A percentile compares a stretch with the other conserved stretches of the same genome.
phyloP scores from a whole-genome alignment of 2,329 filamentous ascomycete genomes.

The Fusarium abutilonis region DNA sequence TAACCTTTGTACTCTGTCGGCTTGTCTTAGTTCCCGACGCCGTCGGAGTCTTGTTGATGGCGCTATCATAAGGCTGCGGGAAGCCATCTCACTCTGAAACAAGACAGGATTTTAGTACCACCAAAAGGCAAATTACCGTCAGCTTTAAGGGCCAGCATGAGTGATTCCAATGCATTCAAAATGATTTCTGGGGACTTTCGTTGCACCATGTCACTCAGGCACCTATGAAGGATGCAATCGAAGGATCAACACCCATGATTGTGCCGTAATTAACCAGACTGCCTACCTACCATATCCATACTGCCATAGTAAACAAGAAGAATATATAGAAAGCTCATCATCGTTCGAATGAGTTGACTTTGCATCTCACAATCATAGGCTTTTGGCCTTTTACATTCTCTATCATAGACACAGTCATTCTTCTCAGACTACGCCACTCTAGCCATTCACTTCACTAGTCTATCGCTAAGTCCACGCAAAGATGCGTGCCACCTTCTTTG shows the following conservation, averaged over 20 bases:
- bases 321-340: background rate
- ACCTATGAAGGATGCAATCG: background rate
- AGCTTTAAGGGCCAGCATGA: background rate
- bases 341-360: background rate
- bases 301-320: background rate
- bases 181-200: too few species aligned
- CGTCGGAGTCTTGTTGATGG: background rate
- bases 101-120: slow-evolving; percentile 1
- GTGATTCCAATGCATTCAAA: background rate
- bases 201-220: too few species aligned
- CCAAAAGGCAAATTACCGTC: background rate
- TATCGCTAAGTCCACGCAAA: background rate
- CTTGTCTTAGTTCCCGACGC: too few species aligned
- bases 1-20: too few species aligned
- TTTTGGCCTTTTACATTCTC: slow-evolving; percentile 3
- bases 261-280: background rate
- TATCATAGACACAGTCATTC: background rate
- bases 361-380: background rate
- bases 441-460: slow-evolving; percentile 12
- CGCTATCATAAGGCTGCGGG: background rate
- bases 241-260: background rate
- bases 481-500: slow-evolving; percentile 28
- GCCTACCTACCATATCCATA: too few species aligned
- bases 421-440: slow-evolving; percentile 3
- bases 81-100: slow-evolving; percentile 3